These are phyloP conservation scores for Rhizopogon roseolus DNA, from an alignment of 768 basidiomycete species.

Conservation along the genomic window DNA sequence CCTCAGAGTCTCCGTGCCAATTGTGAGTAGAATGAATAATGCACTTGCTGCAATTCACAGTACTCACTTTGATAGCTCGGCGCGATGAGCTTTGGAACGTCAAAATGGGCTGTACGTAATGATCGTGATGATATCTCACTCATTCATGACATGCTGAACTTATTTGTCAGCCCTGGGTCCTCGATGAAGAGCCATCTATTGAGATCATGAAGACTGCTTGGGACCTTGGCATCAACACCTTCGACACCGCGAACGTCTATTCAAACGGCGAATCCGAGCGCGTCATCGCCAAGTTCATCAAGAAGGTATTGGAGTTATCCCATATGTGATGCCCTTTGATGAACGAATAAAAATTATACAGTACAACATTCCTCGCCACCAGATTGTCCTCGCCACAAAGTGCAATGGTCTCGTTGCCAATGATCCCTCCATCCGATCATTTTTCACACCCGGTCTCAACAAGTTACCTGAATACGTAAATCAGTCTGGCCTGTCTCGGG, in stretches of 20 bases:
- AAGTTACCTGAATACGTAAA: slow-evolving; percentile 20
- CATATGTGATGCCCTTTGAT: neutral
- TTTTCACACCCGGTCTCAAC: neutral
- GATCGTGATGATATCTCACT: neutral
- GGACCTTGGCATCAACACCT: slow-evolving; percentile 34
- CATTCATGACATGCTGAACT: neutral
- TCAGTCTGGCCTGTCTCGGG: slow-evolving; percentile 29
- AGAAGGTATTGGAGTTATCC: slow-evolving; percentile 18
- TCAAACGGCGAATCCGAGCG: slow-evolving; percentile 34
- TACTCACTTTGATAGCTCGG: slow-evolving; percentile 17
- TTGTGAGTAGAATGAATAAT: slow-evolving; percentile 12
- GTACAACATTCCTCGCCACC: neutral
- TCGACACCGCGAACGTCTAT: slow-evolving; percentile 37
- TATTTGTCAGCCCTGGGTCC: slow-evolving; percentile 16
- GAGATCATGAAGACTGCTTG: slow-evolving; percentile 34
- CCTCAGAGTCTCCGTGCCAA: slow-evolving; percentile 29
- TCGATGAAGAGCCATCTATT: slow-evolving; percentile 23
- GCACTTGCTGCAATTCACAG: neutral
- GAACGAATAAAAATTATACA: neutral
- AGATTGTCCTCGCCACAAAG: slow-evolving; percentile 24
- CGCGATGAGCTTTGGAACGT: slow-evolving; percentile 21
- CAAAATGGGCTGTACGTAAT: slow-evolving; percentile 21
- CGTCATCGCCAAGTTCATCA: slow-evolving; percentile 31
- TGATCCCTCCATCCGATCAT: neutral
- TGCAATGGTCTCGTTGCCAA: slow-evolving; percentile 13